Conservation (phyloP, 495 filamentous ascomycete genomes). For the Annulohypoxylon maeteangense region DNA sequence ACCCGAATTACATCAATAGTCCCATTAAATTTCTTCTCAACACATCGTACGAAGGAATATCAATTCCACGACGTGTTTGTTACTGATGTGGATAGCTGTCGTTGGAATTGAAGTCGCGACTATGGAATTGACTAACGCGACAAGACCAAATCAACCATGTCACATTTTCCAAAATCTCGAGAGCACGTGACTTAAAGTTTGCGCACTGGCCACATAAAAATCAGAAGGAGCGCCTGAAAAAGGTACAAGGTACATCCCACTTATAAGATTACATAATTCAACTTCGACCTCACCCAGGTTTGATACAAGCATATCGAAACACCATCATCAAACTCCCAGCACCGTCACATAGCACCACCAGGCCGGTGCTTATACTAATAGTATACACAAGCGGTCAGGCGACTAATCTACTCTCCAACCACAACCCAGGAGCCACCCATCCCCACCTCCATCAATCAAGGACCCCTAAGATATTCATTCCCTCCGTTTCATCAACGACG, state of each 20-base stretch:
- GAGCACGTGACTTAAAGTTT: conserved; percentile 34
- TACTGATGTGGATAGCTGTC: background rate
- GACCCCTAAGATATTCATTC: conserved; percentile 22
- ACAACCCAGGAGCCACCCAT: background rate
- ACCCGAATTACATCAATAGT: background rate
- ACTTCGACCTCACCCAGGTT: background rate
- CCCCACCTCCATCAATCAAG: background rate
- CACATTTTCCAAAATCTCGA: conserved; percentile 31
- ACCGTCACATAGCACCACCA: background rate
- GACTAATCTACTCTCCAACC: conserved; percentile 10
- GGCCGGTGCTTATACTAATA: background rate
- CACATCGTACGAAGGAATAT: background rate
- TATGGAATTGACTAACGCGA: conserved; percentile 35
- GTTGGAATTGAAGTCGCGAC: conserved; percentile 30
- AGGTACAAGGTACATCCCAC: background rate
- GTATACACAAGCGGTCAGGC: conserved; percentile 2
- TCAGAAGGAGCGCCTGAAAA: background rate
- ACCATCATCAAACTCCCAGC: conserved; percentile 6
- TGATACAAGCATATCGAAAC: background rate
- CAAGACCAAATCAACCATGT: conserved; percentile 3
- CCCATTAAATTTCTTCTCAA: conserved; percentile 3
- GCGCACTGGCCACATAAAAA: conserved; percentile 6
- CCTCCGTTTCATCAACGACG: conserved; percentile 41
- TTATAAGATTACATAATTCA: conserved; percentile 13
- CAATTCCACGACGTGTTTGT: background rate